Base-by-base conservation (phyloP, 495 filamentous ascomycete species). In the Amorphotheca resinae region DNA sequence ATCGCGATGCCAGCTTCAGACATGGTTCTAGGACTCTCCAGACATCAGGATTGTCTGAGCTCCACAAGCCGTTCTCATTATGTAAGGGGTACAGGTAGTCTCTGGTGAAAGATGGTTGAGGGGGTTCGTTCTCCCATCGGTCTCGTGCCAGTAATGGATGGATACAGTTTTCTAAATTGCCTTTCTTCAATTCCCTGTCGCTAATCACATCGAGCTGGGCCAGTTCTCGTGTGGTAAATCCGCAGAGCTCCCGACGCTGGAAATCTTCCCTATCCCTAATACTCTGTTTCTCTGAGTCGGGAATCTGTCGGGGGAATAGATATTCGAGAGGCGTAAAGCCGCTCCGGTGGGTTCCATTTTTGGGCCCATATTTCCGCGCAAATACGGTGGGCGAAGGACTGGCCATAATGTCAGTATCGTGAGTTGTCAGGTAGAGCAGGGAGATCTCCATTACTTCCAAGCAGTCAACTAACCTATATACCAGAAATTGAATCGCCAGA, bases 31-130 rank as follows among this genome's bases (percentile, higher is more conserved):
- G 8, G 7, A 39, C 32, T 15, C 3, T 20, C 46, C 46, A 49
- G 9, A 49, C 46, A n/a, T 22, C 40, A 33, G 21, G 16, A 39
- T 49, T 49, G 15, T 11, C 18, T 12, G 20, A 33, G 17, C 21
- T 38, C 46, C 40, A 49, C 3, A 33, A 20, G 1, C 46, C 40
- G 2, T 16, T 38, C 1, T 40, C 46, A 20, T 49, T 26, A 5
- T 39, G 5, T n/a, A 49, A 14, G 1, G 46, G 41, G 17, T 49
- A 49, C 2, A 49, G 22, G 12, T 43, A 9, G 17, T 23, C 20
- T 31, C 46, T 32, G 0, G 15, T 33, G 11, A 23, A 39, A 25
- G 34, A 26, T 15, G 46, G 41, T 11, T 33, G 25, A 4, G 26
- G 4, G 2, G 40, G 33, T 25, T 1, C 15, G 5, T 5, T 28